Percentiles rank a stretch among this genome's conserved stretches.
Conservation (phyloP, 140 eudicot species). For the Artemisia princeps region DNA sequence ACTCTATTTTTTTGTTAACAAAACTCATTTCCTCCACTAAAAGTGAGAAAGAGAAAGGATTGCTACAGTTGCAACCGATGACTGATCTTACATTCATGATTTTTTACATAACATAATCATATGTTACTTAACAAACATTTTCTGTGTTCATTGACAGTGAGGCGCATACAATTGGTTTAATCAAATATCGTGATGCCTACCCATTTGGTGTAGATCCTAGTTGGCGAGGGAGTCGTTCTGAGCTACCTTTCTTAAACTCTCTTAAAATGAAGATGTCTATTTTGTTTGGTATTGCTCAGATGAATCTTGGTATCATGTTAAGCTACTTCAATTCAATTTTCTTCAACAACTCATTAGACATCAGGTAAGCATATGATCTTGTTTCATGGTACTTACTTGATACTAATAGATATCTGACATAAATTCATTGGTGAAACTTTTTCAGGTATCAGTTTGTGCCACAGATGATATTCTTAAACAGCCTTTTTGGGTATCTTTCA, state of each 20-base stretch:
- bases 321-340: constrained; percentile 87
- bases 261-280: constrained; percentile 99
- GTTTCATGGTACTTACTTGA: not conserved
- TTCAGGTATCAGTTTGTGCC: constrained; percentile 94
- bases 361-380: constrained; percentile 44
- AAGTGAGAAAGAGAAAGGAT: too few relatives aligned
- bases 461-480: constrained; percentile 90
- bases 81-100: too few relatives aligned
- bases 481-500: constrained; percentile 97
- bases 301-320: constrained; percentile 85
- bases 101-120: not conserved
- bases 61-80: too few relatives aligned
- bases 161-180: constrained; percentile 58
- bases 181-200: constrained; percentile 70
- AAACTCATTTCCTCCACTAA: not conserved
- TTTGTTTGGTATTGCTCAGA: constrained; percentile 82
- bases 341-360: constrained; percentile 68
- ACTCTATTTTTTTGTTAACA: constrained; percentile 9
- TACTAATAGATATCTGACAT: constrained; percentile 1
- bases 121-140: constrained; percentile 19
- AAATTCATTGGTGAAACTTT: constrained; percentile 15
- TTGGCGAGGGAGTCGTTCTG: constrained; percentile 99
- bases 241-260: constrained; percentile 89
- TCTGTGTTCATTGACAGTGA: constrained; percentile 44
- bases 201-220: constrained; percentile 98